Conservation (phyloP, 805 yeast species). For the Candida verbasci region DNA sequence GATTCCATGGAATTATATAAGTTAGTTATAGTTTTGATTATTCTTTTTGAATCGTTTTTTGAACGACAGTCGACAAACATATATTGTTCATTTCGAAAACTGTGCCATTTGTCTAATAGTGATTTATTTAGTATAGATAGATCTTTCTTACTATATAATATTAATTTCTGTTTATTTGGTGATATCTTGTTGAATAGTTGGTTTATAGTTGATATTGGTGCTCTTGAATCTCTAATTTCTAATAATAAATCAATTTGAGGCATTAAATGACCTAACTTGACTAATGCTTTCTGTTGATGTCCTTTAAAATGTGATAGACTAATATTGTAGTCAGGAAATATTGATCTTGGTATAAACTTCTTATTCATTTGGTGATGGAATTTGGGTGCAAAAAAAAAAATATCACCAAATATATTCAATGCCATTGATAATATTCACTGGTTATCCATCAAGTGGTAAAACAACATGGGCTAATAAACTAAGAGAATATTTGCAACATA, state of each 20-base stretch:
- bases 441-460: conserved; percentile 84
- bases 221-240: conserved; percentile 85
- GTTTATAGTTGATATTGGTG: conserved; percentile 82
- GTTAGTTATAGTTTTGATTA: conserved; percentile 48
- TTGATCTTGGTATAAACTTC: conserved; percentile 58
- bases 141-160: conserved; percentile 77
- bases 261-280: conserved; percentile 59
- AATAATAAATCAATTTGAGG: conserved; percentile 79
- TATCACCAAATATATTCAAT: conserved; percentile 35
- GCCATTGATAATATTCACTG: conserved; percentile 85
- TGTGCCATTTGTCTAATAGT: conserved; percentile 32
- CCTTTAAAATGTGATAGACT: conserved; percentile 81
- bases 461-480: conserved; percentile 66
- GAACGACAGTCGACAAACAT: conserved; percentile 57
- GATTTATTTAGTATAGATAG: conserved; percentile 42
- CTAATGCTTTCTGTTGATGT: conserved; percentile 79
- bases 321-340: conserved; percentile 72
- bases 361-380: background rate
- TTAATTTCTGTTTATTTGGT: conserved; percentile 49
- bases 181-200: conserved; percentile 68
- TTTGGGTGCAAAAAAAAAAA: background rate
- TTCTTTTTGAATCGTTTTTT: conserved; percentile 41
- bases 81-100: conserved; percentile 22
- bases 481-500: conserved; percentile 40
- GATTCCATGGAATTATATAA: conserved; percentile 47